Evolutionary conservation across 2,329 filamentous ascomycete species (phyloP).

Genomic region (Fusarium secorum): DNA sequence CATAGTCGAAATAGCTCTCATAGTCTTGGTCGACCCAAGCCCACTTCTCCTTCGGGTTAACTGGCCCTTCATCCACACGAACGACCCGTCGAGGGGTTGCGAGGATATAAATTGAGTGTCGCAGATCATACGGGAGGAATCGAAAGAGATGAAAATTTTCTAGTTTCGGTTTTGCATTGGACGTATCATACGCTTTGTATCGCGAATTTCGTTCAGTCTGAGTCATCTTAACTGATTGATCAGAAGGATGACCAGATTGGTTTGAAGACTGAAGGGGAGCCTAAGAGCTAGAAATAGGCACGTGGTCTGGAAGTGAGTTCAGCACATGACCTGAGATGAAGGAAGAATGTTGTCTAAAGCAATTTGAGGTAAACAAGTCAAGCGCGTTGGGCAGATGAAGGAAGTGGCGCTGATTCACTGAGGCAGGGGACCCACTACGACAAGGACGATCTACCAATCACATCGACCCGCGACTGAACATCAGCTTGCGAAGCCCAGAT

Average conservation of each 20-base stretch:
- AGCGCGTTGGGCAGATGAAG: too few relatives aligned
- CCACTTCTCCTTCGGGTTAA: neutral
- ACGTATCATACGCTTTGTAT: too few relatives aligned
- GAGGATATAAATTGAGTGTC: neutral
- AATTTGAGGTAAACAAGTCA: neutral
- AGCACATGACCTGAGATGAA: rapidly evolving
- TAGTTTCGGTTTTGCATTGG: neutral
- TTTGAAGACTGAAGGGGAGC: rapidly evolving
- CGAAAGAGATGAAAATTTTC: neutral
- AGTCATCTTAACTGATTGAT: neutral
- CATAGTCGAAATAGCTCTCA: neutral
- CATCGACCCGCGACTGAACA: too few relatives aligned
- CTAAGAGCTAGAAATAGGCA: rapidly evolving
- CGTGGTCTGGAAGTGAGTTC: rapidly evolving
- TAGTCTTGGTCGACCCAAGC: neutral
- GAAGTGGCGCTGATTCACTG: too few relatives aligned
- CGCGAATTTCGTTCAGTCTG: too few relatives aligned
- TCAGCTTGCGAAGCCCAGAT: neutral
- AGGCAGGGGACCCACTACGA: neutral
- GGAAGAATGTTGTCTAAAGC: neutral
- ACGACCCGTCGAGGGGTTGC: neutral
- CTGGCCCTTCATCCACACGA: neutral
- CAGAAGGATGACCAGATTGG: neutral
- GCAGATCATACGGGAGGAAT: neutral
- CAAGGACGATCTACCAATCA: neutral